phyloP scores from a whole-genome alignment of 148 eudicot species.

The Vaccinium darrowii region DNA sequence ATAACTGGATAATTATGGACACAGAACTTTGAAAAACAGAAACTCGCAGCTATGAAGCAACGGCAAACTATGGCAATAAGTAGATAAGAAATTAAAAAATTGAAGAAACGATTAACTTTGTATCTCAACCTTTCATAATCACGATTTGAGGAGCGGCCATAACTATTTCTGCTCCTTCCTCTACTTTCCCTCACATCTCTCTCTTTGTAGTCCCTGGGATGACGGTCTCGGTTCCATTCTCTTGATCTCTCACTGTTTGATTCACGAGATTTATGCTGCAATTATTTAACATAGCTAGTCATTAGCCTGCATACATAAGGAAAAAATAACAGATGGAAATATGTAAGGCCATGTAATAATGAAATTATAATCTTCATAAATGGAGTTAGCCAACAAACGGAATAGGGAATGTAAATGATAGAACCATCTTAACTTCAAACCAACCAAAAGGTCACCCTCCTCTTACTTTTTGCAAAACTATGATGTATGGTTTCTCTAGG shows the following conservation, averaged over 20 bases:
- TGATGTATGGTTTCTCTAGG: background rate
- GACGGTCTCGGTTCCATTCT: slow-evolving; percentile 44
- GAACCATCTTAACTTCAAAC: background rate
- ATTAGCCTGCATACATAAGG: slow-evolving; percentile 5
- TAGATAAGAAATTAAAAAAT: background rate
- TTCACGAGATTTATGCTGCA: slow-evolving; percentile 50
- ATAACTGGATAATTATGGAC: background rate
- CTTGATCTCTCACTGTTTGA: slow-evolving; percentile 44
- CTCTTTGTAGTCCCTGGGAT: slow-evolving; percentile 43
- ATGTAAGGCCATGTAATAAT: background rate
- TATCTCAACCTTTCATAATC: slow-evolving; percentile 54
- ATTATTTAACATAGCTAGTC: background rate
- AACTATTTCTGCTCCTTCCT: slow-evolving; percentile 47
- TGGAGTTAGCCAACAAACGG: background rate
- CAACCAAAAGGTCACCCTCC: background rate
- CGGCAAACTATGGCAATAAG: background rate
- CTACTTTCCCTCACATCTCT: slow-evolving; percentile 51
- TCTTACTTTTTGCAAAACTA: background rate
- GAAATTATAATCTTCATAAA: background rate
- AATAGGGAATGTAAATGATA: background rate
- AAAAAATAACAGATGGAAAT: background rate
- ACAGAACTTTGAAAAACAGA: background rate
- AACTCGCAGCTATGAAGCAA: background rate
- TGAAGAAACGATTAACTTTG: slow-evolving; percentile 3
- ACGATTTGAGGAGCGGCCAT: slow-evolving; percentile 34